These are phyloP conservation scores for Cryphonectria carpinicola DNA, from an alignment of 2,329 filamentous ascomycete genomes.

Conservation along the genomic window DNA sequence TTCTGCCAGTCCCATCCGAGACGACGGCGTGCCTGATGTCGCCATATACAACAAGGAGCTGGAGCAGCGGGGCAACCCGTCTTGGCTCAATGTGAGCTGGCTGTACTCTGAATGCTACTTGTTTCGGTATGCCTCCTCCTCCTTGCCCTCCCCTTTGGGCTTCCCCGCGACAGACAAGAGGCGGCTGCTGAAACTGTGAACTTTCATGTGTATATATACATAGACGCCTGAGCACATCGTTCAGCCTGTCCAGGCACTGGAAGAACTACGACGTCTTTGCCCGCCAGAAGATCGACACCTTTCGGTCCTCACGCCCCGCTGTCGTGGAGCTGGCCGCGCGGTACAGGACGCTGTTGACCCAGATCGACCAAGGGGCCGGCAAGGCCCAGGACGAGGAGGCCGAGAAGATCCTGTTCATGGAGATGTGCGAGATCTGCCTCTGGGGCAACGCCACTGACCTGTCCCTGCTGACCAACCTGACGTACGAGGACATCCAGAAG, in stretches of 20 bases:
- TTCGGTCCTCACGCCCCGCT: slow-evolving; percentile 84
- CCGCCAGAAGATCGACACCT: slow-evolving; percentile 87
- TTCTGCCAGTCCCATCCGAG: slow-evolving; percentile 64
- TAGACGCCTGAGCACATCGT: slow-evolving; percentile 78
- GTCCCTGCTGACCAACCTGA: slow-evolving; percentile 84
- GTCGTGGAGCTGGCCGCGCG: slow-evolving; percentile 49
- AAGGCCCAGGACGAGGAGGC: slow-evolving; percentile 64
- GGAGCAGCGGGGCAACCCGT: slow-evolving; percentile 69
- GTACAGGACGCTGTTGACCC: slow-evolving; percentile 63
- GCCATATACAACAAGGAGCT: slow-evolving; percentile 85
- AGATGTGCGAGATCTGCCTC: slow-evolving; percentile 95
- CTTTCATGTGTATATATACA: background rate
- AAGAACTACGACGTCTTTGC: slow-evolving; percentile 88
- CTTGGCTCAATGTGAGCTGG: slow-evolving; percentile 88
- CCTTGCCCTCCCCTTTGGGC: background rate
- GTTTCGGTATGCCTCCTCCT: slow-evolving; percentile 62
- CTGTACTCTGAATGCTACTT: slow-evolving; percentile 93
- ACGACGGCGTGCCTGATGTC: slow-evolving; percentile 79
- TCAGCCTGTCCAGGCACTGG: slow-evolving; percentile 80
- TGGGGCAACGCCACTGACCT: slow-evolving; percentile 98
- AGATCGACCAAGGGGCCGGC: slow-evolving; percentile 61
- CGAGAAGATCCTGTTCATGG: slow-evolving; percentile 78
- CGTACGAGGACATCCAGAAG: slow-evolving; percentile 96
- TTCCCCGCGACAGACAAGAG: background rate
- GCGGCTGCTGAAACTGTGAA: background rate